phyloP scores from a whole-genome alignment of 345 rosid genomes.

The Geranium brycei region DNA sequence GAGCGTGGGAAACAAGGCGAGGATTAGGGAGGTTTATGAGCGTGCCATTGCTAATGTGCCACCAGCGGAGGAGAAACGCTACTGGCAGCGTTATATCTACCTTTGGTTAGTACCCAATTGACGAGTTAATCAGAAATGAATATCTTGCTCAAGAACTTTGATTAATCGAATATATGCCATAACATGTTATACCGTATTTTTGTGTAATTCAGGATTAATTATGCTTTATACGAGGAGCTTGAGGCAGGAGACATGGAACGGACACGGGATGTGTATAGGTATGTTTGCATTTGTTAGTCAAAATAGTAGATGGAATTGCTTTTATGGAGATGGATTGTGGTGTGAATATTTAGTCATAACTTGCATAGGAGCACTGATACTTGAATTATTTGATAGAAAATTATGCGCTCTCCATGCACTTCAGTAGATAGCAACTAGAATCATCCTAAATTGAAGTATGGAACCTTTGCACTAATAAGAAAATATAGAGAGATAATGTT shows the following conservation, averaged over 20 bases:
- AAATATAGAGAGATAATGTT: too few relatives aligned
- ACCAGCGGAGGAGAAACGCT: conserved; percentile 73
- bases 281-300: conserved; percentile 1
- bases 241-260: conserved; percentile 66
- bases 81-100: conserved; percentile 84
- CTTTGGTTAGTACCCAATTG: conserved; percentile 51
- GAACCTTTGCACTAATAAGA: too few relatives aligned
- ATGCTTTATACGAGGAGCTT: conserved; percentile 83
- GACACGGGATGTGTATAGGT: conserved; percentile 63
- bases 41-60: conserved; percentile 80
- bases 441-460: too few relatives aligned
- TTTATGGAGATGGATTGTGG: background rate
- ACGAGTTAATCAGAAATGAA: background rate
- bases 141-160: background rate
- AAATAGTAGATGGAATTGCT: background rate
- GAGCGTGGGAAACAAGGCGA: conserved; percentile 19
- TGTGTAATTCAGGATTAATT: conserved; percentile 39
- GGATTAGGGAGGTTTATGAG: conserved; percentile 43
- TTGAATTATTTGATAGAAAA: too few relatives aligned
- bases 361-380: too few relatives aligned
- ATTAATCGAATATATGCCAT: background rate
- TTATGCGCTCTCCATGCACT: too few relatives aligned
- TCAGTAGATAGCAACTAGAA: too few relatives aligned
- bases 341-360: too few relatives aligned
- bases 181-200: conserved; percentile 1